Evolutionary conservation across 441 rosid species (phyloP), one percentile per base, ranked within the genome.

Genomic region (Breynia disticha): DNA sequence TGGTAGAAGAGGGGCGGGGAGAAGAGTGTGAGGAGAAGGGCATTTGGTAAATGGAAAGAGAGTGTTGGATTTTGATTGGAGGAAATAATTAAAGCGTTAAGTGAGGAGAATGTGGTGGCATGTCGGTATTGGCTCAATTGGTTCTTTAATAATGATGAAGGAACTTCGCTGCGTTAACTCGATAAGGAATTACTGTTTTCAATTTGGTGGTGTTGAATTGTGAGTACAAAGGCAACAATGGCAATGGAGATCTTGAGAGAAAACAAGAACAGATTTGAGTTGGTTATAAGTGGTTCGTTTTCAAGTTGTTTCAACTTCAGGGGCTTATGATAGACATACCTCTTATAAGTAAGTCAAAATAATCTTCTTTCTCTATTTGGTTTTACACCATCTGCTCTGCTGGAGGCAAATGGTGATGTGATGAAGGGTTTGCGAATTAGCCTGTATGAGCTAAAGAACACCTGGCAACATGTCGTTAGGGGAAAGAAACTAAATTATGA

Each of bases 261-360:
- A 61, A 82, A 82, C 64, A 76, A 72, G 56, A 74, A 78, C 64
- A 78, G 69, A 74, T 94, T 76, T 69, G 99, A 94, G 66, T 64
- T 94, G 62, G 95, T 94, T 68, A 94, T 94, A 60, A 94, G 96
- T 54, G 99, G 99, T 94, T 19, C 81, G 86, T 67, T 16, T 90
- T 90, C 63, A 87, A 87, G 83, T 78, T 90, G 56, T 95, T 90
- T 41, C 95, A 90, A 66, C 87, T 77, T 37, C 84, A 82, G 60
- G 96, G 96, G 66, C 95, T 90, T 65, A 96, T 87, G 67, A 90
- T 90, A 96, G 98, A 87, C 75, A 84, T 90, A 65, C 98, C 98
- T 56, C 96, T 90, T 59, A 90, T 93, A 62, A 70, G 75, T 70
- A 55, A 66, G 70, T 48, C 51, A 46, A 42, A 46, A 60, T 60